phyloP scores from a whole-genome alignment of 1,139 yeast genomes.

The Hemisphaericaspora xylofermentans region DNA sequence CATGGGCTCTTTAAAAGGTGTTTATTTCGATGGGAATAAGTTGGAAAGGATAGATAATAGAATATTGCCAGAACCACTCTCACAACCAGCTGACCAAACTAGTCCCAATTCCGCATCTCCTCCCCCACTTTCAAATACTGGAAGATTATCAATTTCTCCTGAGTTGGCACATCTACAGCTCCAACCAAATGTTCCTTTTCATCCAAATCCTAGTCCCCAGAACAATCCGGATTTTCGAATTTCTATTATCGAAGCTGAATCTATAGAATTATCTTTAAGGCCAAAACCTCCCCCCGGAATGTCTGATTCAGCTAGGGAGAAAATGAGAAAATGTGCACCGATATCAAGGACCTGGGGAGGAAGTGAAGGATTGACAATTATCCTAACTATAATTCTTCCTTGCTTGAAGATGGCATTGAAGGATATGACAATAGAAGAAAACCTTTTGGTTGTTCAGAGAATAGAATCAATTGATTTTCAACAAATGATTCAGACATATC shows the following conservation, averaged over 20 bases:
- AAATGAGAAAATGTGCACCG: conserved; percentile 51
- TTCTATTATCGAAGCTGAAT: neutral
- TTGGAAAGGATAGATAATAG: conserved; percentile 19
- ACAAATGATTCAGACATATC: conserved; percentile 19
- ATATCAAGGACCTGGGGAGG: conserved; percentile 63
- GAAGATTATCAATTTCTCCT: neutral
- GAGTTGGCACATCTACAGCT: neutral
- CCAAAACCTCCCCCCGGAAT: conserved; percentile 60
- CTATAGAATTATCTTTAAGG: conserved; percentile 23
- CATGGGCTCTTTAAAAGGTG: conserved; percentile 29
- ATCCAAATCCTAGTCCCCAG: neutral
- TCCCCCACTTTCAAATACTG: neutral
- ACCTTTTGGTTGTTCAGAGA: conserved; percentile 34
- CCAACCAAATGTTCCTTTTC: neutral
- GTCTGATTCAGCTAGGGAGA: conserved; percentile 60
- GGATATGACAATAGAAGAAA: neutral
- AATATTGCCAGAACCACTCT: neutral
- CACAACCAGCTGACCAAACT: neutral
- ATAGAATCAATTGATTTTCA: conserved; percentile 38
- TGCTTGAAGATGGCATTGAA: conserved; percentile 32
- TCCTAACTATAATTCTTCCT: conserved; percentile 46
- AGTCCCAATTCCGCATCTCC: neutral
- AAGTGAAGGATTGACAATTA: conserved; percentile 44
- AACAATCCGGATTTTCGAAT: neutral
- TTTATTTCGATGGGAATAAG: conserved; percentile 25